Conservation (phyloP, 257 asterid species). For the Datura wrightii region DNA sequence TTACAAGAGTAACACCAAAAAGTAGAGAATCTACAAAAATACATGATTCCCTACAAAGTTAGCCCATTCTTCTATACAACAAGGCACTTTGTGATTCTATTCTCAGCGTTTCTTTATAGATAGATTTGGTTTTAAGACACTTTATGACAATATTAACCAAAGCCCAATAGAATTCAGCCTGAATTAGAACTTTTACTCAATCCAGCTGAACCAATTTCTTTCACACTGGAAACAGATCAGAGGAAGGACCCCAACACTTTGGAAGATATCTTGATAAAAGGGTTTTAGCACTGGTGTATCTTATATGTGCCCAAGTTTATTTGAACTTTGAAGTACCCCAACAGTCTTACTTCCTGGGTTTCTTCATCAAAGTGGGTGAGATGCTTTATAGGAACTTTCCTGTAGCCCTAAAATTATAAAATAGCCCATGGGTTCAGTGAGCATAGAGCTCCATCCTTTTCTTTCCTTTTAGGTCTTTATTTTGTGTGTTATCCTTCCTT, state of each 20-base stretch:
- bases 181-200: not conserved
- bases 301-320: not conserved
- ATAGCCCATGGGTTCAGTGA: not conserved
- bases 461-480: not conserved
- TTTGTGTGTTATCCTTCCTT: not conserved
- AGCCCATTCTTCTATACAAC: too few species aligned
- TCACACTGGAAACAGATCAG: conserved; percentile 4
- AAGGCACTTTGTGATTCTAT: not conserved
- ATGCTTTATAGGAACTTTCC: not conserved
- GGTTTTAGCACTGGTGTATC: conserved; percentile 12
- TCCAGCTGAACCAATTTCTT: conserved; percentile 25
- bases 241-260: conserved; percentile 12
- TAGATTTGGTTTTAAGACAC: not conserved
- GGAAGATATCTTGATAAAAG: conserved; percentile 33
- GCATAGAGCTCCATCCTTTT: not conserved
- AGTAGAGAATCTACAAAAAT: too few species aligned
- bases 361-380: not conserved
- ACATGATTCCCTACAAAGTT: too few species aligned
- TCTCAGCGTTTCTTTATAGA: not conserved
- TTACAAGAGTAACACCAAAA: too few species aligned
- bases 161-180: not conserved
- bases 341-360: not conserved
- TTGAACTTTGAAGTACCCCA: not conserved
- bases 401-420: not conserved
- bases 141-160: not conserved